Percentiles rank a stretch among this genome's conserved stretches.
Evolutionary conservation across 192 early-diverging fungal genomes (phyloP).

Genomic region (Blastocladiella britannica): DNA sequence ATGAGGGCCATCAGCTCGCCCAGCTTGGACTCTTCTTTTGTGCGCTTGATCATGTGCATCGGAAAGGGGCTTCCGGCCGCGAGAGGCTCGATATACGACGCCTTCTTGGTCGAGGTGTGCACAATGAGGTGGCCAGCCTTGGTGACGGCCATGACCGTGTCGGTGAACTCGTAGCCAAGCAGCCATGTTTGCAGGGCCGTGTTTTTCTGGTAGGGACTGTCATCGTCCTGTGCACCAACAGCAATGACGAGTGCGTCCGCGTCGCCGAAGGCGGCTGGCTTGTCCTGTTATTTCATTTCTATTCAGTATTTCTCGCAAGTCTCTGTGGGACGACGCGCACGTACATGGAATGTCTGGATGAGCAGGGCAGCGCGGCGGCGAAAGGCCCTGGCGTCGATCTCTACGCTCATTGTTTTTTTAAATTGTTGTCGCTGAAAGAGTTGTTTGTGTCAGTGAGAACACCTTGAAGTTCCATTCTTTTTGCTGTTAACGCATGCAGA

Average conservation of each 20-base stretch:
- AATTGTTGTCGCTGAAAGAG: no score
- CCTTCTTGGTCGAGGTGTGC: slow-evolving; percentile 54
- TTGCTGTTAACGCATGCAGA: no score
- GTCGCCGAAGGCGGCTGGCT: neutral
- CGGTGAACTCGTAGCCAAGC: slow-evolving; percentile 74
- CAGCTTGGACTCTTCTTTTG: slow-evolving; percentile 52
- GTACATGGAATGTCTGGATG: slow-evolving; percentile 15
- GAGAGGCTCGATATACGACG: slow-evolving; percentile 39
- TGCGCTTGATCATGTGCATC: slow-evolving; percentile 51
- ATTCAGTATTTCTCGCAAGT: neutral
- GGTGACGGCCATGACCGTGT: slow-evolving; percentile 61
- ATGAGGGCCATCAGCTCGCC: slow-evolving; percentile 8
- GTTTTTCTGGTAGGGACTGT: slow-evolving; percentile 13
- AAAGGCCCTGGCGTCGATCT: slow-evolving; percentile 16
- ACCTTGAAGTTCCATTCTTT: no score
- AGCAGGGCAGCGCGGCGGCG: slow-evolving; percentile 17
- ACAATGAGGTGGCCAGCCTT: slow-evolving; percentile 54
- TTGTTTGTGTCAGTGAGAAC: no score
- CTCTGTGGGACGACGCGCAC: no score
- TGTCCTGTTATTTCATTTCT: neutral
- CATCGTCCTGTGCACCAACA: slow-evolving; percentile 8
- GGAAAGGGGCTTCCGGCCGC: slow-evolving; percentile 34
- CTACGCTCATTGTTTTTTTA: slow-evolving; percentile 16
- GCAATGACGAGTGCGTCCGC: neutral
- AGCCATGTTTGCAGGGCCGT: slow-evolving; percentile 56